phyloP scores from a whole-genome alignment of 306 rosid genomes.

The Adenanthera pavonina region DNA sequence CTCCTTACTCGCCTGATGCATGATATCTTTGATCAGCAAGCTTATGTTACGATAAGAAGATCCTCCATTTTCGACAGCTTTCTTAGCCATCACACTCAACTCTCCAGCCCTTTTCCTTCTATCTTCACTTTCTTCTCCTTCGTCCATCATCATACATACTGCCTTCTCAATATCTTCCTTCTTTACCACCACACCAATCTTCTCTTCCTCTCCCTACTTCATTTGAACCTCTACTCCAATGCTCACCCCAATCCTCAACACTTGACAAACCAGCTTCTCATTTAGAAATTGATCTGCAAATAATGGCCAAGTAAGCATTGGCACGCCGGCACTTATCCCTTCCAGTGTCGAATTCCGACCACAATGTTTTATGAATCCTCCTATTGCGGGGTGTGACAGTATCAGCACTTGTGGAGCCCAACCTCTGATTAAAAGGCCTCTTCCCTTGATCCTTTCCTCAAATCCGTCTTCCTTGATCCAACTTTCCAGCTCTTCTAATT shows the following conservation, averaged over 20 bases:
- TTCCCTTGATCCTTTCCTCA: conserved; percentile 46
- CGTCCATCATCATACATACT: conserved; percentile 49
- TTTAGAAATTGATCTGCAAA: conserved; percentile 63
- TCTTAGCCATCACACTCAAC: conserved; percentile 52
- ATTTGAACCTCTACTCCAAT: conserved; percentile 52
- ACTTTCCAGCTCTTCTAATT: conserved; percentile 43
- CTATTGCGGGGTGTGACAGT: conserved; percentile 59
- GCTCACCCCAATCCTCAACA: conserved; percentile 49
- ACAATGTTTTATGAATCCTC: conserved; percentile 65
- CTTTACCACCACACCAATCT: conserved; percentile 46
- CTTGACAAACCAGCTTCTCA: conserved; percentile 52
- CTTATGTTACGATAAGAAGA: conserved; percentile 49
- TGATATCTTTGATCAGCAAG: conserved; percentile 48
- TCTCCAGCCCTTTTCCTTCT: conserved; percentile 50
- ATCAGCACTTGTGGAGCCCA: conserved; percentile 70
- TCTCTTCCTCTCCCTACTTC: conserved; percentile 56
- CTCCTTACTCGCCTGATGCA: conserved; percentile 29
- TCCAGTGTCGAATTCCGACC: conserved; percentile 71
- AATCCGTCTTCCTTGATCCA: conserved; percentile 57
- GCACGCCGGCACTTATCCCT: conserved; percentile 61
- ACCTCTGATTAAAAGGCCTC: conserved; percentile 53
- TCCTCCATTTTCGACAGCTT: conserved; percentile 63
- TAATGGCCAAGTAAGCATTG: conserved; percentile 67
- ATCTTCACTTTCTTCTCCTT: conserved; percentile 43
- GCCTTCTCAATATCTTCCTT: conserved; percentile 50